Evolutionary conservation across 2,329 filamentous ascomycete genomes (phyloP).

Genomic region (Alternaria hordeiaustralica): DNA sequence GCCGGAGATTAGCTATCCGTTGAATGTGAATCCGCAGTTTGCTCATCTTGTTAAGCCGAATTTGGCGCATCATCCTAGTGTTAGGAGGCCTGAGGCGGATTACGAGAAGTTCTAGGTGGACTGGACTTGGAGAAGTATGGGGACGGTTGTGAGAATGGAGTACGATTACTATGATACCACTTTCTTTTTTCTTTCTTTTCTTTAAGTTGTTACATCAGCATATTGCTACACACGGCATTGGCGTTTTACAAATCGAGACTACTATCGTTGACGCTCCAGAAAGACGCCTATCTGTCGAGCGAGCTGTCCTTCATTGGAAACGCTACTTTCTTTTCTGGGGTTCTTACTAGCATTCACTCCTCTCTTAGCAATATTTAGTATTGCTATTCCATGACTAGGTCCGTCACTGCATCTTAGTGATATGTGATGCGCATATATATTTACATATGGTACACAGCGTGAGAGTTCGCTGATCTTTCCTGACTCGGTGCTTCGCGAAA

Average conservation of each 20-base stretch:
- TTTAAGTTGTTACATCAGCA: slow-evolving; percentile 6
- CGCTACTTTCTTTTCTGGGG: neutral
- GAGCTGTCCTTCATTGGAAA: slow-evolving; percentile 3
- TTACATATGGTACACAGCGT: slow-evolving; percentile 22
- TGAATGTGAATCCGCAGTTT: slow-evolving; percentile 61
- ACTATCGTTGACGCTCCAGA: slow-evolving; percentile 1
- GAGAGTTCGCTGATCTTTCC: neutral
- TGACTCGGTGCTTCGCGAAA: neutral
- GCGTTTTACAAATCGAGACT: slow-evolving; percentile 4
- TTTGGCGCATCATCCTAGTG: slow-evolving; percentile 61
- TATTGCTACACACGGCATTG: slow-evolving; percentile 13
- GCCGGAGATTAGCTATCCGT: slow-evolving; percentile 63
- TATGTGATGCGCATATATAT: slow-evolving; percentile 19
- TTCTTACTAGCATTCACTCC: neutral
- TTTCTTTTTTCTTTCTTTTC: slow-evolving; percentile 25
- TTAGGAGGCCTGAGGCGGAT: slow-evolving; percentile 37
- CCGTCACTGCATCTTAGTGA: neutral
- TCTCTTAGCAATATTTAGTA: neutral
- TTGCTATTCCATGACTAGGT: neutral
- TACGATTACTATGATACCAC: slow-evolving; percentile 42
- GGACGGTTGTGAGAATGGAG: neutral
- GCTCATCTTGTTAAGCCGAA: slow-evolving; percentile 63
- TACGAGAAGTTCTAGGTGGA: slow-evolving; percentile 35
- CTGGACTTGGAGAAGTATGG: no score
- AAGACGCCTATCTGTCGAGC: slow-evolving; percentile 3